Base-by-base conservation (phyloP, 352 stramenopile species). In the Phytophthora cajani region DNA sequence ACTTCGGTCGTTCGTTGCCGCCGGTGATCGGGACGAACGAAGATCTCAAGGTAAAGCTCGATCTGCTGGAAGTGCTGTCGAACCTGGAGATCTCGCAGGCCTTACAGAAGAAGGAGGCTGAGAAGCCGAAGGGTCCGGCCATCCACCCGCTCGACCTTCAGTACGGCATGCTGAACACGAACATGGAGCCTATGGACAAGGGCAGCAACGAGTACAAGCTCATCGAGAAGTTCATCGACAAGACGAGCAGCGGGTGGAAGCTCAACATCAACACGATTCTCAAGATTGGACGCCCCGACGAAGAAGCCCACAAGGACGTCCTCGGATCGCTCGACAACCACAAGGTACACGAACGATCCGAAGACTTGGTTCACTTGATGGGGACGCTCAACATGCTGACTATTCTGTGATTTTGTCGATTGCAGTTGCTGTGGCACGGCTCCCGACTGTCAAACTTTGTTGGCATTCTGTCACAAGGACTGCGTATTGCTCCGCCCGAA, bases 401-500 rank as follows among this genome's bases (percentile, higher is more conserved):
- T 19, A 2, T 40, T 53, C n/a, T 12, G 17, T 64, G 27, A 7
- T 61, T 64, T 14, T 42, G 16, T 11, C 8, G 32, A 42, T 30
- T 10, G 19, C 30, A 83, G 79, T 59, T 91, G 10, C 60, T 91
- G 19, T 91, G 84, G 84, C 84, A 91, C 46, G 84, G 84, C 16
- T 87, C 78, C 2, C 76, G 77, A 6, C 53, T 83, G n/a, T 81
- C 79, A 40, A 94, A 93, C 36, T 80, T 90, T 19, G 71, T 87
- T 17, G 87, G 85, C 23, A 92, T 94, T 62, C 53, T 95, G 5
- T 86, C 78, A 1, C 74, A 92, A 51, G 87, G 85, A 5, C 67
- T 95, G 8, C 84, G 84, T 2, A 84, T 94, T 44, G 85, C 88
- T 36, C 87, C 88, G 4, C 79, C 85, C 2, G 85, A 92, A 58